Percentiles rank a stretch among this genome's conserved stretches.
phyloP scores from a whole-genome alignment of 1,284 basidiomycete genomes.

The Ustilago loliicola region DNA sequence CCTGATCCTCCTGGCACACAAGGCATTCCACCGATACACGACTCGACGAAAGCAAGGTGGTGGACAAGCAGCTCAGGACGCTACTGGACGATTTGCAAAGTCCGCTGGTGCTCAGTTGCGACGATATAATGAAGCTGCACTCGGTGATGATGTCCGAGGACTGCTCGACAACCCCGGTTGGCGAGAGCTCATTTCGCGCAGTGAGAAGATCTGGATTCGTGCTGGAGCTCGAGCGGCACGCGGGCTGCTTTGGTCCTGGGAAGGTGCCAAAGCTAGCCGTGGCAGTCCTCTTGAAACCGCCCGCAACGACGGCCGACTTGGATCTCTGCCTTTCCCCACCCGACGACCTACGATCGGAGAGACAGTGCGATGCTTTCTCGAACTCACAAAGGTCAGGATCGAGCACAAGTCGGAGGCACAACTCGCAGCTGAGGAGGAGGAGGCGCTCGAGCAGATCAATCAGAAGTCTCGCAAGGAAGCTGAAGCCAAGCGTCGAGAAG shows the following conservation, averaged over 20 bases:
- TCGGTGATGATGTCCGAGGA: slow-evolving; percentile 80
- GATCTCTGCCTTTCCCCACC: slow-evolving; percentile 61
- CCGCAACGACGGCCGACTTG: slow-evolving; percentile 70
- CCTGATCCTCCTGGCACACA: slow-evolving; percentile 85
- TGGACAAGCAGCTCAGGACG: slow-evolving; percentile 91
- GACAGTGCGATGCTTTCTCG: slow-evolving; percentile 85
- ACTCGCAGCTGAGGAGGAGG: slow-evolving; percentile 75
- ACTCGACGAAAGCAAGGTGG: slow-evolving; percentile 98
- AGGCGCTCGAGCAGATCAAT: slow-evolving; percentile 41
- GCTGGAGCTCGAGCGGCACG: slow-evolving; percentile 61
- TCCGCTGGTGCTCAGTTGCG: slow-evolving; percentile 94
- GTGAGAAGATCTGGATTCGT: slow-evolving; percentile 67
- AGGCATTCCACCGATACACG: slow-evolving; percentile 98
- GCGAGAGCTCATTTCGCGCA: slow-evolving; percentile 60
- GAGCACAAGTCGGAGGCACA: slow-evolving; percentile 88
- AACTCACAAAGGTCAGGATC: slow-evolving; percentile 86
- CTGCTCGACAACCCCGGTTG: slow-evolving; percentile 57
- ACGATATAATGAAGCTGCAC: slow-evolving; percentile 92
- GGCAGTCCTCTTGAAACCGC: slow-evolving; percentile 65
- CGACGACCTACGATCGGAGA: slow-evolving; percentile 85
- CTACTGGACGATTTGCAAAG: slow-evolving; percentile 87
- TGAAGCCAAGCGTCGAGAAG: slow-evolving; percentile 51
- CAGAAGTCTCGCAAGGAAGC: slow-evolving; percentile 43
- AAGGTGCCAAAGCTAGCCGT: slow-evolving; percentile 37
- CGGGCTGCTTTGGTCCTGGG: slow-evolving; percentile 68